phyloP scores from a whole-genome alignment of 768 basidiomycete species.

The Termitomyces sp. region DNA sequence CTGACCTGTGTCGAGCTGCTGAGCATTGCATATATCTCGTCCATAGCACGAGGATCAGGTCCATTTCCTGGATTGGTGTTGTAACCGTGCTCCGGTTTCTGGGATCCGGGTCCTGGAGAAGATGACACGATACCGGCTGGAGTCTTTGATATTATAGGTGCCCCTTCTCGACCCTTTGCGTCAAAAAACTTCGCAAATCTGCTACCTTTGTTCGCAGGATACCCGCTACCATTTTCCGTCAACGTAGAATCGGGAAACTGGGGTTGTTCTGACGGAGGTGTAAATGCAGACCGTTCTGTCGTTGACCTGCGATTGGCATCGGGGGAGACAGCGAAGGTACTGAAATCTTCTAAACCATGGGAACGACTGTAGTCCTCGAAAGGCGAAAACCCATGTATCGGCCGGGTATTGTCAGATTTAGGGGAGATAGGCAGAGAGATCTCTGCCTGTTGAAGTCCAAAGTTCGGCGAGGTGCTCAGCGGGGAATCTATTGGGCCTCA shows the following conservation, averaged over 20 bases:
- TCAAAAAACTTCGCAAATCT: slow-evolving; percentile 88
- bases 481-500: background rate
- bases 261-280: slow-evolving; percentile 12
- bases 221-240: slow-evolving; percentile 33
- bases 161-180: slow-evolving; percentile 50
- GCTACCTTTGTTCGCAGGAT: slow-evolving; percentile 63
- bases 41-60: slow-evolving; percentile 59
- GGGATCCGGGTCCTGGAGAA: slow-evolving; percentile 36
- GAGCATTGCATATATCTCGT: slow-evolving; percentile 78
- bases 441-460: slow-evolving; percentile 14
- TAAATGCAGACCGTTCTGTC: slow-evolving; percentile 14
- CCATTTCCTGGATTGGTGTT: slow-evolving; percentile 25
- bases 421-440: slow-evolving; percentile 12
- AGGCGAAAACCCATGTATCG: slow-evolving; percentile 41
- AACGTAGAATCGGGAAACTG: slow-evolving; percentile 6
- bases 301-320: slow-evolving; percentile 12
- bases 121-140: slow-evolving; percentile 34
- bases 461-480: background rate
- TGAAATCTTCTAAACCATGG: slow-evolving; percentile 17
- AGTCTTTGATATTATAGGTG: slow-evolving; percentile 27
- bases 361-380: slow-evolving; percentile 45
- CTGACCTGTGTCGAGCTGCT: slow-evolving; percentile 71
- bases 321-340: slow-evolving; percentile 3
- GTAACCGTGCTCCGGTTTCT: slow-evolving; percentile 40
- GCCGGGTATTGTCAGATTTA: slow-evolving; percentile 24